Evolutionary conservation across 495 filamentous ascomycete genomes (phyloP).

Genomic region (Podospora fimiseda): DNA sequence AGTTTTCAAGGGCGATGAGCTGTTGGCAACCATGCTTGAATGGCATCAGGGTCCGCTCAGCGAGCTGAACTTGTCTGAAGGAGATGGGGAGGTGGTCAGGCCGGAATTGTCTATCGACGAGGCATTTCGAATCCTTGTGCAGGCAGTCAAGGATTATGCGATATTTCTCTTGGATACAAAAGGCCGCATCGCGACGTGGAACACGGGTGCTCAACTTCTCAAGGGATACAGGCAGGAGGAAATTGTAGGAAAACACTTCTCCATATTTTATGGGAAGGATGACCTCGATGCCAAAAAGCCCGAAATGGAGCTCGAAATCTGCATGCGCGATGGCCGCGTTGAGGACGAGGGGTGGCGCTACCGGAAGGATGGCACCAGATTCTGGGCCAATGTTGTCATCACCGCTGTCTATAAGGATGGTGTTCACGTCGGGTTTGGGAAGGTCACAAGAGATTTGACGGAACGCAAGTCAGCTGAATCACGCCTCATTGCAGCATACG

Average conservation of each 20-base stretch:
- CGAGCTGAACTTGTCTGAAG: slow-evolving; percentile 18
- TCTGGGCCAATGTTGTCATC: slow-evolving; percentile 65
- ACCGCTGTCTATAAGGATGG: slow-evolving; percentile 53
- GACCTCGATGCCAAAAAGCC: slow-evolving; percentile 50
- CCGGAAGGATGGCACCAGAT: slow-evolving; percentile 53
- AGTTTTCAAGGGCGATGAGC: slow-evolving; percentile 39
- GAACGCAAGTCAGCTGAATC: slow-evolving; percentile 55
- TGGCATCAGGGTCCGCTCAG: slow-evolving; percentile 29
- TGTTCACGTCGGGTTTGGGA: slow-evolving; percentile 56
- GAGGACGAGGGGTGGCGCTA: slow-evolving; percentile 65
- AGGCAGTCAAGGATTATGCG: slow-evolving; percentile 60
- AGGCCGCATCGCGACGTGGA: slow-evolving; percentile 57
- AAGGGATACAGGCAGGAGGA: slow-evolving; percentile 54
- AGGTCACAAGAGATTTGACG: slow-evolving; percentile 59
- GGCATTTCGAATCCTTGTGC: slow-evolving; percentile 56
- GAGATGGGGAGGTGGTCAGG: slow-evolving; percentile 42
- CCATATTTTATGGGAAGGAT: slow-evolving; percentile 53
- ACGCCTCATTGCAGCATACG: slow-evolving; percentile 54
- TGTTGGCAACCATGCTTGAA: slow-evolving; percentile 46
- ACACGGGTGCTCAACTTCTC: slow-evolving; percentile 51
- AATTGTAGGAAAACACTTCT: slow-evolving; percentile 59
- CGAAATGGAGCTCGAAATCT: slow-evolving; percentile 48
- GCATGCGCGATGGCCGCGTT: slow-evolving; percentile 53
- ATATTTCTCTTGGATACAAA: slow-evolving; percentile 60
- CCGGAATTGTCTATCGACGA: slow-evolving; percentile 42